These are phyloP conservation scores for Diplodia seriata DNA, from an alignment of 2,329 filamentous ascomycete species.

Conservation along the genomic window DNA sequence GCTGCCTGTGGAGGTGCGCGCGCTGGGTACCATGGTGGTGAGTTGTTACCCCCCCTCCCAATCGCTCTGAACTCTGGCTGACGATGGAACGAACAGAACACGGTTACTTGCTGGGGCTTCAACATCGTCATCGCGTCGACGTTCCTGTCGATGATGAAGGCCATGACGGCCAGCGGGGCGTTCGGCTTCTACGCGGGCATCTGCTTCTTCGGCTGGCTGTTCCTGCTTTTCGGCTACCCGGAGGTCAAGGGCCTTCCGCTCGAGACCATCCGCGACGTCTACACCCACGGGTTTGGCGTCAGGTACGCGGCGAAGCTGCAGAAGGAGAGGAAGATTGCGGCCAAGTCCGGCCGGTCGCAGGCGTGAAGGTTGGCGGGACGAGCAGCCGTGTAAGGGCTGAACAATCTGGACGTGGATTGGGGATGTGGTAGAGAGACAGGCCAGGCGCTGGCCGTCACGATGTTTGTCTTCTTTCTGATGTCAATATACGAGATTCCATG, in stretches of 20 bases:
- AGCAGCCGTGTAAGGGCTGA: too few relatives aligned
- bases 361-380: background rate
- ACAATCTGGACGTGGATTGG: background rate
- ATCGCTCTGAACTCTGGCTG: background rate
- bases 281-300: conserved; percentile 47
- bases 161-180: conserved; percentile 48
- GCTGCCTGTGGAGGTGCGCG: conserved; percentile 48
- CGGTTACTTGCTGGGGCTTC: conserved; percentile 42
- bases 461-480: background rate
- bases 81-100: conserved; percentile 27
- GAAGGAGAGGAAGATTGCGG: conserved; percentile 14
- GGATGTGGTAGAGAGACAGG: background rate
- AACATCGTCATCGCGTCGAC: conserved; percentile 45
- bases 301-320: conserved; percentile 39
- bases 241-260: conserved; percentile 51
- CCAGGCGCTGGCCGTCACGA: background rate
- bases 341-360: background rate
- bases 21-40: conserved; percentile 49
- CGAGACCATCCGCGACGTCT: conserved; percentile 47
- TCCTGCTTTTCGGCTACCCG: conserved; percentile 49
- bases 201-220: conserved; percentile 49
- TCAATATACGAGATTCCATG: background rate
- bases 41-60: conserved; percentile 33
- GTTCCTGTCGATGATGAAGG: conserved; percentile 49
- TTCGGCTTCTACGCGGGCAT: conserved; percentile 53